A percentile compares a stretch with the other conserved stretches of the same genome.
phyloP scores from a whole-genome alignment of 164 flowering plant genomes.

The Vitis rotundifolia region DNA sequence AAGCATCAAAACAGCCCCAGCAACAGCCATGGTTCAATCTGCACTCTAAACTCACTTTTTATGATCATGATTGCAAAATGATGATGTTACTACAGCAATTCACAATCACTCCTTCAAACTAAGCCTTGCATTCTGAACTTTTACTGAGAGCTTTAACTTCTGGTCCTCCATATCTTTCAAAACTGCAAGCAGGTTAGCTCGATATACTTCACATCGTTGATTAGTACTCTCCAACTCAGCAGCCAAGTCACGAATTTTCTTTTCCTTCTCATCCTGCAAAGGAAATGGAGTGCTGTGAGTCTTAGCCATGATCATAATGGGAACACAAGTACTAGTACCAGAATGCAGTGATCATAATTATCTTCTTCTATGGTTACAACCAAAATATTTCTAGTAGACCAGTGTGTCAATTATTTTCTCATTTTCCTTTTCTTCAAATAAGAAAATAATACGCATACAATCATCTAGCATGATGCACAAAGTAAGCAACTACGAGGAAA shows the following conservation, averaged over 20 bases:
- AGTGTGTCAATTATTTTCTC: background rate
- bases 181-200: conserved; percentile 58
- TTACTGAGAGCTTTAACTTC: conserved; percentile 65
- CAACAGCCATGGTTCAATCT: no score
- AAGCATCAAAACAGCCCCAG: no score
- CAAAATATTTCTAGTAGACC: background rate
- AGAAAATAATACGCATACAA: no score
- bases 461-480: no score
- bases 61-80: no score
- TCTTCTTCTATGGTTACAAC: background rate
- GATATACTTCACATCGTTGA: conserved; percentile 59
- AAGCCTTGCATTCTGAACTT: conserved; percentile 71
- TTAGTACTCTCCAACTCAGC: conserved; percentile 53
- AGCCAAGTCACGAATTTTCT: conserved; percentile 55
- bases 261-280: conserved; percentile 57
- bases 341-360: background rate
- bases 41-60: no score
- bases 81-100: background rate
- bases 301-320: background rate
- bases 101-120: conserved; percentile 36
- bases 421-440: no score
- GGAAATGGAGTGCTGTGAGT: background rate
- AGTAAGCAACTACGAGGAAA: no score
- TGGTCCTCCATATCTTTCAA: conserved; percentile 77
- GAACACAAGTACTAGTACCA: background rate